Percentiles rank a stretch among this genome's conserved stretches.
phyloP scores from a whole-genome alignment of 305 asterid genomes.

The Withania somnifera region DNA sequence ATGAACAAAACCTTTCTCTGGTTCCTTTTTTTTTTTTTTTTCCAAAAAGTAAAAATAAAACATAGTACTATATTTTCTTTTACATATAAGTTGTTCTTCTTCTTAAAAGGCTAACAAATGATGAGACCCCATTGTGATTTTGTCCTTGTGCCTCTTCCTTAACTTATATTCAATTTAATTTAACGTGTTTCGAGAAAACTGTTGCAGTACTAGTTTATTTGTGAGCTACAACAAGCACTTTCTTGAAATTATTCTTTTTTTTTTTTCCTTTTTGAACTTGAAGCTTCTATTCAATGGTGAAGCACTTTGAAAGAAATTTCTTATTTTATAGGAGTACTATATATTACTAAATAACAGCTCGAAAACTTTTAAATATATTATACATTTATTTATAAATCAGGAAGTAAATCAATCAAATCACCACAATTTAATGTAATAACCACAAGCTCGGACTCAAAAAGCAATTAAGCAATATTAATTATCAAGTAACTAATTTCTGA shows the following conservation, averaged over 20 bases:
- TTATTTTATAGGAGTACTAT: neutral
- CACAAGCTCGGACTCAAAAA: neutral
- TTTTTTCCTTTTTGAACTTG: too few relatives aligned
- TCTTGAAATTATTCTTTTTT: neutral
- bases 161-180: neutral
- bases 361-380: neutral
- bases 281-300: neutral
- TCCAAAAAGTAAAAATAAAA: too few relatives aligned
- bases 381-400: too few relatives aligned
- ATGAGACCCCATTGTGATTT: conserved; percentile 8
- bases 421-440: neutral
- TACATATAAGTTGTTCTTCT: conserved; percentile 8
- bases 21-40: neutral
- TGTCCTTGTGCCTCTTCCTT: neutral
- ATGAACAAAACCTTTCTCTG: neutral
- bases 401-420: neutral
- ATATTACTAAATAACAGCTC: neutral
- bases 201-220: neutral
- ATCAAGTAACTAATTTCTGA: neutral
- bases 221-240: neutral
- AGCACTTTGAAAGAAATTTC: neutral
- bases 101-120: conserved; percentile 26
- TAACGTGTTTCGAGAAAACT: neutral
- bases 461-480: neutral
- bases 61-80: neutral